Conservation (phyloP, 2,329 filamentous ascomycete genomes). For the Helotiales sp. region DNA sequence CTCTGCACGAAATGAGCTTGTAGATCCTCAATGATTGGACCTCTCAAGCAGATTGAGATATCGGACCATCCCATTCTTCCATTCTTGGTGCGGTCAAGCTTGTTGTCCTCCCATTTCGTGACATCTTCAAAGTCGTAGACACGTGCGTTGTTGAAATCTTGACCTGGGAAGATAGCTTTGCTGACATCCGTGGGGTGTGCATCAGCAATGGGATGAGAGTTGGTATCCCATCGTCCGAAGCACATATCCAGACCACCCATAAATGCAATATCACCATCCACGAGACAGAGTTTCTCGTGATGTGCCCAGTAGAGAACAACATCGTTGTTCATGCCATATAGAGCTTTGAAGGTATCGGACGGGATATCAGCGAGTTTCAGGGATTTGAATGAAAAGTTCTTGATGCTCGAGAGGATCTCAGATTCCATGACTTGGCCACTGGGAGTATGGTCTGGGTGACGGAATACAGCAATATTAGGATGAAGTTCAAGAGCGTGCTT, state of each 20-base stretch:
- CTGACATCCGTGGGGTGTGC: constrained; percentile 77
- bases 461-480: constrained; percentile 83
- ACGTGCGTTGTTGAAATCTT: constrained; percentile 89
- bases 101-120: constrained; percentile 77
- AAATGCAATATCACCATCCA: constrained; percentile 79
- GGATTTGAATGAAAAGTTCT: constrained; percentile 49
- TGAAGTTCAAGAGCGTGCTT: constrained; percentile 80
- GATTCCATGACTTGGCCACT: constrained; percentile 67
- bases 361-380: constrained; percentile 65
- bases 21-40: constrained; percentile 74
- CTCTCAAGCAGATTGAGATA: constrained; percentile 73
- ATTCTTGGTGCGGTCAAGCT: constrained; percentile 75
- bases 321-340: constrained; percentile 81
- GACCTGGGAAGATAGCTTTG: constrained; percentile 78
- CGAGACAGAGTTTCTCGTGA: constrained; percentile 84
- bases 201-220: constrained; percentile 75
- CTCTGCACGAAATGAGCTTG: constrained; percentile 77
- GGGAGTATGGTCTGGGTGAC: constrained; percentile 85
- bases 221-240: constrained; percentile 87
- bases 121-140: constrained; percentile 82
- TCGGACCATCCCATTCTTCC: constrained; percentile 95
- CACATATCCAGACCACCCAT: constrained; percentile 91
- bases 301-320: constrained; percentile 90
- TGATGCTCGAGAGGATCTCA: constrained; percentile 64
- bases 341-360: constrained; percentile 69